Conservation (phyloP, 2,329 filamentous ascomycete genomes). For the Cytospora paraplurivora region DNA sequence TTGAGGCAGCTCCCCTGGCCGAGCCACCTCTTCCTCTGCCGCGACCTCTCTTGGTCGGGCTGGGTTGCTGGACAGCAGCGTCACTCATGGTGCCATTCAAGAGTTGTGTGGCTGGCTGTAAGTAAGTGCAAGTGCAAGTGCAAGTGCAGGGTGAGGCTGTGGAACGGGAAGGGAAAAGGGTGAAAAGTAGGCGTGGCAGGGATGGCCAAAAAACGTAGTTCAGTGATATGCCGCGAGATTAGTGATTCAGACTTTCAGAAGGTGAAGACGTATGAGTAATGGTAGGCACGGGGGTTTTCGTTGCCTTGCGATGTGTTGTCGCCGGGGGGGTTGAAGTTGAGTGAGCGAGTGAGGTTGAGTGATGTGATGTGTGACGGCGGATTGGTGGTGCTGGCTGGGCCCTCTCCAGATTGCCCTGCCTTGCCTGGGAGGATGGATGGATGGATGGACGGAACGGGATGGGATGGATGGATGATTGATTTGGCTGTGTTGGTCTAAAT, state of each 20-base stretch:
- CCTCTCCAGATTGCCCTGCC: not conserved
- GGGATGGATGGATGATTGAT: conserved; percentile 13
- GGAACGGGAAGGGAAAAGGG: conserved; percentile 6
- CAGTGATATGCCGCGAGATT: not conserved
- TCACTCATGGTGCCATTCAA: conserved; percentile 31
- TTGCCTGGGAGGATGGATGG: too few relatives aligned
- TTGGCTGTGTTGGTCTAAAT: conserved; percentile 22
- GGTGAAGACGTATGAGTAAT: not conserved
- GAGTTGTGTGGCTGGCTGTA: conserved; percentile 8
- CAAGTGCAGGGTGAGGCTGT: conserved; percentile 21
- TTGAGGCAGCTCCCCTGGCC: conserved; percentile 21
- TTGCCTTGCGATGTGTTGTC: conserved; percentile 14
- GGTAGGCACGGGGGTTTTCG: not conserved
- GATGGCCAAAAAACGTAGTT: conserved; percentile 3
- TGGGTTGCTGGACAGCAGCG: conserved; percentile 27
- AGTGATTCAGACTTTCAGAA: not conserved
- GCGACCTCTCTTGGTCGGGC: conserved; percentile 29
- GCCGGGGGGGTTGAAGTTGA: not conserved
- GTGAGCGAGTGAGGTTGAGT: conserved; percentile 19
- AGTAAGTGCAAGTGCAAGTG: conserved; percentile 9
- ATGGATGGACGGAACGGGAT: conserved; percentile 7
- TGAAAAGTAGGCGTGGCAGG: conserved; percentile 15
- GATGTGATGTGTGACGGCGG: conserved; percentile 13
- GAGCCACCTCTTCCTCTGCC: conserved; percentile 25
- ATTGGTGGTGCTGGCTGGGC: not conserved